Base-by-base conservation (phyloP, 257 asterid genomes). In the Penstemon davidsonii region DNA sequence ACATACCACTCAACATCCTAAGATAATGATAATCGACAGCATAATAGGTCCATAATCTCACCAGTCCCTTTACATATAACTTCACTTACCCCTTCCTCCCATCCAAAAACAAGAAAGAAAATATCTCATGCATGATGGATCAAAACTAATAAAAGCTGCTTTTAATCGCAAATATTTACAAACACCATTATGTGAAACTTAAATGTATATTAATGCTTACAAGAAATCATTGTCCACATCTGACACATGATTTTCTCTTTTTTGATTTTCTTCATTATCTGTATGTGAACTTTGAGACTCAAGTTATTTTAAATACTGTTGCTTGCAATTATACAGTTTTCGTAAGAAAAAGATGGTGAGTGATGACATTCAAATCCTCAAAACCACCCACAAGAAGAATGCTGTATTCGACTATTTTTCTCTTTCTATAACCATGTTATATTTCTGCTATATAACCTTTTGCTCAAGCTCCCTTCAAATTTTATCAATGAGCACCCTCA, bases 401-500 rank as follows among this genome's bases (percentile, higher is more conserved):
- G n/a, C 1, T 12, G n/a, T 55, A 15, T 39, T 64, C 13, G 12
- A 36, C 50, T 40, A n/a, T 12, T 72, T 51, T 10, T 49, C 44
- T 49, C 66, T 60, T 46, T 59, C 43, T 41, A 42, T 8, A 6
- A 13, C 11, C 64, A n/a, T 18, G 38, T 58, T 55, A 57, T 1
- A 55, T 38, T 47, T 60, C 60, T 38, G 66, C 63, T 37, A n/a
- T 13, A 37, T 38, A 55, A 55, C 49, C 40, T 61, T 25, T 55
- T 41, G 55, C 43, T 8, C 45, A 41, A 37, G 19, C 64, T 8
- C 42, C 10, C 44, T 36, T 37, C 13, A 12, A 8, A 19, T 39
- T 40, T 60, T 62, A 47, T 56, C 60, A 53, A n/a, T 49, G 56
- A 58, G 62, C 45, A 69, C 59, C 65, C 70, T 59, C 63, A 43